Evolutionary conservation across 2,329 filamentous ascomycete species (phyloP), one percentile per base, ranked within the genome.

Genomic region (Paramyrothecium roridum): DNA sequence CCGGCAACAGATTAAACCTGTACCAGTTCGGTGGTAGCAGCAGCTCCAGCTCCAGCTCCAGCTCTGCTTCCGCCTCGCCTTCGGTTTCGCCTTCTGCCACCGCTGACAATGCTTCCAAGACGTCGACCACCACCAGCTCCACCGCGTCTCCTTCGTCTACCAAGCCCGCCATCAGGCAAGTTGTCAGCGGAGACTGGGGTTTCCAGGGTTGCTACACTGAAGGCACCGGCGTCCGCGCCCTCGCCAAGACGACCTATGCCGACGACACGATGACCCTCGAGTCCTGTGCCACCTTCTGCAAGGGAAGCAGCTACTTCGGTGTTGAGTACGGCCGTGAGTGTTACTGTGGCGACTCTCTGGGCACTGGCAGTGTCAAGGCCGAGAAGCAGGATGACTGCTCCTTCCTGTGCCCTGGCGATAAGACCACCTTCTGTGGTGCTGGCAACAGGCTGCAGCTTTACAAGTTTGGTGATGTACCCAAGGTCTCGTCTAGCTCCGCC

Each of bases 131-230:
- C 1, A 59, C 52, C 21, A 62, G 57, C 26, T 58, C 59, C 21
- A 60, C 56, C 10, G 53, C 58, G 4, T 60, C 56, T 0, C 61
- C 61, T 2, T 59, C 56, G 11, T 58, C 61, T 1, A 67, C 69
- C 3, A 60, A 59, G 0, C 68, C 70, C 0, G 60, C 59, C 7
- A 63, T 65, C 33, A 30, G 49, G 13, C 66, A 65, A 1, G 47
- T 61, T 1, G 57, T 55, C 3, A 59, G 70, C 1, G 67, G 64
- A 8, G 55, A 58, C 4, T 76, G 67, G 63, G 54, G 52, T 1
- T 73, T 65, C 50, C 66, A 73, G 34, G 73, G 73, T 2, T 76
- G 74, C 56, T 75, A 65, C 60, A 69, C 68, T 0, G 73, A 76
- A 45, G 68, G 66, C 0, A 63, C 60, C 3, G 58, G 61, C 50